A percentile compares a stretch with the other conserved stretches of the same genome.
These are phyloP conservation scores for Sclerotinia borealis DNA, from an alignment of 2,329 filamentous ascomycete genomes.

Conservation along the genomic window DNA sequence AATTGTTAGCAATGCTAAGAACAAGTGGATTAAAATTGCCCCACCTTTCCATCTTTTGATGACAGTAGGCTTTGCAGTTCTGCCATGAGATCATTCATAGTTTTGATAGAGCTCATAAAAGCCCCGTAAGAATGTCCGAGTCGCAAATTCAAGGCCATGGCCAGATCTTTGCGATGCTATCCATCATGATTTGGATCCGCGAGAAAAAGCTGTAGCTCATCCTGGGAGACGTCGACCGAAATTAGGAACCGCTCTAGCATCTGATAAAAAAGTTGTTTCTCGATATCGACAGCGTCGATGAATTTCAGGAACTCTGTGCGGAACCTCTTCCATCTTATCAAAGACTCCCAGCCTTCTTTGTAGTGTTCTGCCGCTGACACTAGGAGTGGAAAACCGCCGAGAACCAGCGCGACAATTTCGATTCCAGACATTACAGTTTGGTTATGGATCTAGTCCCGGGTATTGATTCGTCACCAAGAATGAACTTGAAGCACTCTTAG, in stretches of 20 bases:
- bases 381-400: slow-evolving; percentile 23
- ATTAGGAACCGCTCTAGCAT: slow-evolving; percentile 21
- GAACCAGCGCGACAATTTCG: slow-evolving; percentile 22
- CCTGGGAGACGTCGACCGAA: slow-evolving; percentile 18
- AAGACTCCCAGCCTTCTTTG: slow-evolving; percentile 23
- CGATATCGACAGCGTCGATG: slow-evolving; percentile 22
- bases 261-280: slow-evolving; percentile 22
- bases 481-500: not conserved
- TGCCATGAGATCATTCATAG: slow-evolving; percentile 18
- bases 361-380: slow-evolving; percentile 24
- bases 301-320: slow-evolving; percentile 21
- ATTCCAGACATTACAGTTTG: not conserved
- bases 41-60: slow-evolving; percentile 24
- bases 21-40: not conserved
- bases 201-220: slow-evolving; percentile 21
- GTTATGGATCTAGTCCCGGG: not conserved
- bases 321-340: slow-evolving; percentile 25
- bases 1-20: not conserved
- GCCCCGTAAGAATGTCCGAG: slow-evolving; percentile 19
- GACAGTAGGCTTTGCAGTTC: slow-evolving; percentile 20
- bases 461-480: not conserved
- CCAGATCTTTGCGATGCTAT: slow-evolving; percentile 19
- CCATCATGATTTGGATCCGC: slow-evolving; percentile 17
- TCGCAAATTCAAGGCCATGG: slow-evolving; percentile 11
- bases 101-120: slow-evolving; percentile 21